phyloP scores from a whole-genome alignment of 140 eudicot species.

The Oenanthe javanica region DNA sequence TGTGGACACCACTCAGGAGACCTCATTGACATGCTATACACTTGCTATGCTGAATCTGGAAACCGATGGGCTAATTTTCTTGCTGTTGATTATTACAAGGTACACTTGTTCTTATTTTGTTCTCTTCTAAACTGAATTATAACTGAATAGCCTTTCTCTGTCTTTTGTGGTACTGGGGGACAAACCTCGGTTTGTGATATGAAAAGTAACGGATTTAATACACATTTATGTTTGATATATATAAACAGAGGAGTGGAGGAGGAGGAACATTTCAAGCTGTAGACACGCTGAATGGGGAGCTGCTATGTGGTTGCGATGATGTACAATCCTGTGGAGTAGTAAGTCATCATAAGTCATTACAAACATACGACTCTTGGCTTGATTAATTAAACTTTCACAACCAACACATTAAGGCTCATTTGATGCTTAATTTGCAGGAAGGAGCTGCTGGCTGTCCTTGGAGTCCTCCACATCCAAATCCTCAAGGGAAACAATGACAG shows the following conservation, averaged over 20 bases:
- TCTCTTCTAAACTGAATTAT: not conserved
- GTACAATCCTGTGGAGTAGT: slow-evolving; percentile 71
- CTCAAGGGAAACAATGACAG: not conserved
- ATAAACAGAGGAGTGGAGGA: slow-evolving; percentile 79
- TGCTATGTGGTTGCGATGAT: slow-evolving; percentile 62
- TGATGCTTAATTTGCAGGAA: not conserved
- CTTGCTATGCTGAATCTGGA: slow-evolving; percentile 59
- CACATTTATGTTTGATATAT: not conserved
- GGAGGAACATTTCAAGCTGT: slow-evolving; percentile 69
- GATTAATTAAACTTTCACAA: not conserved
- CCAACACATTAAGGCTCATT: not conserved
- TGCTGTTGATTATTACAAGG: slow-evolving; percentile 91
- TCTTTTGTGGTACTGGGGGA: not conserved
- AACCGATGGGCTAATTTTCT: slow-evolving; percentile 87
- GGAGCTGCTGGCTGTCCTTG: not conserved
- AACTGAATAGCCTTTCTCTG: not conserved
- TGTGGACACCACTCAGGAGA: slow-evolving; percentile 56
- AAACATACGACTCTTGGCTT: not conserved
- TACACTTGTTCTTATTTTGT: not conserved
- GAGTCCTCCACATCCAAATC: slow-evolving; percentile 5
- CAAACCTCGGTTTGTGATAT: not conserved
- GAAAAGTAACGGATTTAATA: not conserved
- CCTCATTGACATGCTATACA: slow-evolving; percentile 52
- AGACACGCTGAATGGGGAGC: slow-evolving; percentile 67
- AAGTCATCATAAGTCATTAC: slow-evolving; percentile 14